These are phyloP conservation scores for Paralagenidium karlingii DNA, from an alignment of 352 stramenopile genomes.

Conservation along the genomic window DNA sequence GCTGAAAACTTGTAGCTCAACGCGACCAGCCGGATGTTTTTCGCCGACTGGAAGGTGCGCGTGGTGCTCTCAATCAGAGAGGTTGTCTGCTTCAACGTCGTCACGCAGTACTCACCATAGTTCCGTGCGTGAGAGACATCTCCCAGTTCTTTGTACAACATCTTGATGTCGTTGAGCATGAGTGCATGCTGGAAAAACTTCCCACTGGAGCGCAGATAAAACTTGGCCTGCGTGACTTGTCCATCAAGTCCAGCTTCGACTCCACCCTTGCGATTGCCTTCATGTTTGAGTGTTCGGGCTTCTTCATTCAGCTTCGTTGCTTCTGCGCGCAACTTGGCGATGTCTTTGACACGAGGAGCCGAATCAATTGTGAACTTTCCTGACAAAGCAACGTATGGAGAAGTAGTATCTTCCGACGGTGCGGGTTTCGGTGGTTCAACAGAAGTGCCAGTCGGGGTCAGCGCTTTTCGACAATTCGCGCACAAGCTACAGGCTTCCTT, in stretches of 20 bases:
- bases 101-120: conserved; percentile 50
- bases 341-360: conserved; percentile 20
- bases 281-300: conserved; percentile 65
- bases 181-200: conserved; percentile 81
- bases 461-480: too few relatives aligned
- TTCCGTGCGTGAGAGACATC: conserved; percentile 44
- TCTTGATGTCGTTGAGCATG: conserved; percentile 66
- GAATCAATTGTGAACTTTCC: too few relatives aligned
- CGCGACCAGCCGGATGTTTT: conserved; percentile 45
- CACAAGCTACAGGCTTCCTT: too few relatives aligned
- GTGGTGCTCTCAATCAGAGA: conserved; percentile 74
- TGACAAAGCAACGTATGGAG: too few relatives aligned
- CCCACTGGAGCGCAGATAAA: conserved; percentile 56
- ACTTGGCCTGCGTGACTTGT: conserved; percentile 51
- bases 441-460: too few relatives aligned
- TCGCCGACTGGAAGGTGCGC: conserved; percentile 39
- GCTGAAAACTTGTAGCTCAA: conserved; percentile 74
- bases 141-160: conserved; percentile 55
- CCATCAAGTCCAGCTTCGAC: conserved; percentile 21
- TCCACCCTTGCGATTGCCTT: conserved; percentile 48
- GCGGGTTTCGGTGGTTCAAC: too few relatives aligned
- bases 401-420: too few relatives aligned
- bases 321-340: conserved; percentile 33
- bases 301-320: conserved; percentile 45
- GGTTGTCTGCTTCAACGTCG: conserved; percentile 62